phyloP scores from a whole-genome alignment of 441 rosid species.

The Theobroma grandiflorum region DNA sequence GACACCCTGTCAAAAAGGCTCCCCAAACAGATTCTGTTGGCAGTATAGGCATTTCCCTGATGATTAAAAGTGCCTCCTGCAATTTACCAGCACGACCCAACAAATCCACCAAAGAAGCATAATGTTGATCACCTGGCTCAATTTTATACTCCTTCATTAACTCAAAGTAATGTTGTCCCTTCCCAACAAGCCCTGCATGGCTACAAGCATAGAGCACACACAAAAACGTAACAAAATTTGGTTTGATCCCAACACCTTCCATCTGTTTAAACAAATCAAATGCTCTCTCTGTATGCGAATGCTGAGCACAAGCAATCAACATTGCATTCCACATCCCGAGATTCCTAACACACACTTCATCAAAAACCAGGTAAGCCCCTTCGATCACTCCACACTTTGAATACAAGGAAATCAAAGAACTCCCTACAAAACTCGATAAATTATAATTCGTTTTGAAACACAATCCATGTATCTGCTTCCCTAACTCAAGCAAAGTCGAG shows the following conservation, averaged over 20 bases:
- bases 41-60: conserved; percentile 63
- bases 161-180: conserved; percentile 66
- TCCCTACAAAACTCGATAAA: conserved; percentile 73
- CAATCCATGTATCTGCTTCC: conserved; percentile 83
- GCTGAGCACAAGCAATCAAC: conserved; percentile 88
- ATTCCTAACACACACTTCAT: conserved; percentile 58
- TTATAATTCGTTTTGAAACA: conserved; percentile 75
- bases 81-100: conserved; percentile 87
- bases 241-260: conserved; percentile 61
- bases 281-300: conserved; percentile 53
- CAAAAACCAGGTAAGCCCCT: conserved; percentile 65
- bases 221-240: conserved; percentile 85
- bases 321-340: conserved; percentile 91
- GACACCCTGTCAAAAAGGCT: conserved; percentile 84
- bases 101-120: conserved; percentile 81
- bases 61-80: conserved; percentile 65
- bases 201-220: conserved; percentile 84
- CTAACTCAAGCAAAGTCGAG: conserved; percentile 76
- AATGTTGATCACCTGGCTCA: conserved; percentile 79
- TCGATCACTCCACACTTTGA: conserved; percentile 76
- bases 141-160: conserved; percentile 69
- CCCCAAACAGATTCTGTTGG: conserved; percentile 92
- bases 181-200: conserved; percentile 72
- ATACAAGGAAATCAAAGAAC: conserved; percentile 81
- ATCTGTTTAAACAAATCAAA: conserved; percentile 64